Conservation (phyloP, 768 basidiomycete species). For the Rhodotorula paludigena region DNA sequence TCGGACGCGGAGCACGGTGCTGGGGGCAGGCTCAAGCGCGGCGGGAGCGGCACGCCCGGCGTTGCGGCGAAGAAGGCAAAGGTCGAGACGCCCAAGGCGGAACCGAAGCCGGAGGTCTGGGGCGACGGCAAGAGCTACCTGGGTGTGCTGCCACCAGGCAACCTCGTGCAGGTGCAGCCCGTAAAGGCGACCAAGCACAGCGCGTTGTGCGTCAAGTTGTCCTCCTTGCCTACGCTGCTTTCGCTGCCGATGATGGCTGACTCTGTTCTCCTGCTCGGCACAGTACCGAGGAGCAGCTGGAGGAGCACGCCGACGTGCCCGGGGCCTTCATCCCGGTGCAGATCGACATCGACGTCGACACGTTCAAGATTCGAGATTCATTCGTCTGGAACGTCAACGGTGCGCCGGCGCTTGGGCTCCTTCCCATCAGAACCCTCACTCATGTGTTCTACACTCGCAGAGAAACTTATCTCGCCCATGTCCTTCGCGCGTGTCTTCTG, state of each 20-base stretch:
- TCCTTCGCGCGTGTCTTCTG: slow-evolving; percentile 82
- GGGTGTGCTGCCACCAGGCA: slow-evolving; percentile 74
- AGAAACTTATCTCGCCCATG: slow-evolving; percentile 76
- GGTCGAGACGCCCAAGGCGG: slow-evolving; percentile 41
- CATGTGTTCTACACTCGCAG: slow-evolving; percentile 29
- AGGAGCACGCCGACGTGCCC: slow-evolving; percentile 57
- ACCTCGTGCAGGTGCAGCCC: slow-evolving; percentile 63
- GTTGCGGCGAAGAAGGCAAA: slow-evolving; percentile 51
- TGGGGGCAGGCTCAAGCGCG: slow-evolving; percentile 58
- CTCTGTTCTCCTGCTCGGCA: background rate
- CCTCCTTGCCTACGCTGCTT: background rate
- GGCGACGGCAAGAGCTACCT: slow-evolving; percentile 76
- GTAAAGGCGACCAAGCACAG: slow-evolving; percentile 62
- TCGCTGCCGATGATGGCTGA: background rate
- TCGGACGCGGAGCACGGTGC: slow-evolving; percentile 66
- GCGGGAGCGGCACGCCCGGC: slow-evolving; percentile 50
- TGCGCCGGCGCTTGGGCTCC: slow-evolving; percentile 30
- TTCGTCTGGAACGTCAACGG: slow-evolving; percentile 93
- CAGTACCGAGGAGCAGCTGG: slow-evolving; percentile 61
- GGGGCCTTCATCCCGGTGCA: slow-evolving; percentile 78
- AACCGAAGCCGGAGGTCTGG: slow-evolving; percentile 42
- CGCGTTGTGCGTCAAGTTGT: slow-evolving; percentile 68
- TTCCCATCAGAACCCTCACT: background rate
- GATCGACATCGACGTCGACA: slow-evolving; percentile 89
- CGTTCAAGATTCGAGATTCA: slow-evolving; percentile 83